phyloP scores from a whole-genome alignment of 768 basidiomycete species.

The Nidula microcarpa region DNA sequence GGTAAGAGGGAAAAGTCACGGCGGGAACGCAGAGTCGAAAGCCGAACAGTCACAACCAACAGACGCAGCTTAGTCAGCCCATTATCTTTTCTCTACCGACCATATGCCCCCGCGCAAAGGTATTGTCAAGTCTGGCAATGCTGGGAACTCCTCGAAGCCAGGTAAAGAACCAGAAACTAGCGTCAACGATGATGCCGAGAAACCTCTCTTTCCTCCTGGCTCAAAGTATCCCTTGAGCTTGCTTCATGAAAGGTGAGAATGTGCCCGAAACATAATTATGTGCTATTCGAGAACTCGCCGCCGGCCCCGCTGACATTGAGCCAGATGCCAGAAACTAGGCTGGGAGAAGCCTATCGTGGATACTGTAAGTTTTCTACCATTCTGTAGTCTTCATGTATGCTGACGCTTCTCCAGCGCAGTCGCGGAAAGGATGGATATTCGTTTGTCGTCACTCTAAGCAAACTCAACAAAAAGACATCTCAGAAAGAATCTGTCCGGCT shows the following conservation, averaged over 20 bases:
- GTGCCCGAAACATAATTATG: neutral
- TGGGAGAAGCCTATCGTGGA: constrained; percentile 87
- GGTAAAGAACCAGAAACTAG: constrained; percentile 20
- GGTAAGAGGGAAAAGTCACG: neutral
- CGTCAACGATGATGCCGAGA: constrained; percentile 31
- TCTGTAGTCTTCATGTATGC: constrained; percentile 3
- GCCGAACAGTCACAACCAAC: no score
- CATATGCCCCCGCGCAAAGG: constrained; percentile 68
- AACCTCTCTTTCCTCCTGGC: constrained; percentile 76
- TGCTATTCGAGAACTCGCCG: neutral
- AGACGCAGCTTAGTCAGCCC: neutral
- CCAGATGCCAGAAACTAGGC: constrained; percentile 81
- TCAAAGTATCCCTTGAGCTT: constrained; percentile 82
- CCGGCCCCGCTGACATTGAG: neutral
- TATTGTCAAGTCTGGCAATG: constrained; percentile 85
- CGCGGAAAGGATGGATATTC: constrained; percentile 46
- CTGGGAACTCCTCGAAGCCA: constrained; percentile 78
- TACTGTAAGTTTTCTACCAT: constrained; percentile 44
- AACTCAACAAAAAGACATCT: constrained; percentile 67
- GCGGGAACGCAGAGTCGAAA: no score
- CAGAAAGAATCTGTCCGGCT: constrained; percentile 67
- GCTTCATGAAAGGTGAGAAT: constrained; percentile 68
- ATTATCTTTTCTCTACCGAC: neutral
- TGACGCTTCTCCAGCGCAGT: constrained; percentile 34
- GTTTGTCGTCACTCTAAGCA: constrained; percentile 66